Evolutionary conservation across 345 rosid genomes (phyloP).

Genomic region (Nasturtium officinale): DNA sequence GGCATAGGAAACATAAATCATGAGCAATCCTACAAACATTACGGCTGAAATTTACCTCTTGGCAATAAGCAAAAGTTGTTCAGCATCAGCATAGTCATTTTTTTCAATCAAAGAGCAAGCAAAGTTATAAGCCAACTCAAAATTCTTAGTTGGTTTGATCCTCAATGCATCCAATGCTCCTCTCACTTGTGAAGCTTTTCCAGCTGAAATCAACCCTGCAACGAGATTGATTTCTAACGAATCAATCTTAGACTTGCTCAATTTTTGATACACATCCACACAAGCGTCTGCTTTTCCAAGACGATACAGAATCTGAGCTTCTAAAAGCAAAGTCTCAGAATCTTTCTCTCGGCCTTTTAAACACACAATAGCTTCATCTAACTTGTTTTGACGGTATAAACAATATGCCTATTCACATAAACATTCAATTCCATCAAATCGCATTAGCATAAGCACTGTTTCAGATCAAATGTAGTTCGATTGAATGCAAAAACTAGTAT

Average conservation of each 20-base stretch:
- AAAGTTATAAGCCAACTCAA: constrained; percentile 83
- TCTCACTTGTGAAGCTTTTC: constrained; percentile 76
- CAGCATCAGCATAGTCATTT: constrained; percentile 68
- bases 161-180: constrained; percentile 61
- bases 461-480: constrained; percentile 11
- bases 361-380: constrained; percentile 68
- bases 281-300: constrained; percentile 73
- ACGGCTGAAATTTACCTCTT: constrained; percentile 54
- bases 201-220: constrained; percentile 77
- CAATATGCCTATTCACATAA: constrained; percentile 74
- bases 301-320: constrained; percentile 87
- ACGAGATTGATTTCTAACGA: constrained; percentile 66
- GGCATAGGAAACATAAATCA: background rate
- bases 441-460: background rate
- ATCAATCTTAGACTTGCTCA: constrained; percentile 61
- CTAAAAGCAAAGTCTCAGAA: constrained; percentile 63
- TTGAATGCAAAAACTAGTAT: background rate
- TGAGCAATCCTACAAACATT: background rate
- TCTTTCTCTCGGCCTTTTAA: constrained; percentile 58
- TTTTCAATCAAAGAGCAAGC: constrained; percentile 86
- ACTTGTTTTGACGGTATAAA: constrained; percentile 83
- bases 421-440: background rate
- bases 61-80: constrained; percentile 78
- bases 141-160: constrained; percentile 73
- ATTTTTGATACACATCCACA: constrained; percentile 63